Conservation (phyloP, 129 eudicot genomes). For the Centaurea solstitialis region DNA sequence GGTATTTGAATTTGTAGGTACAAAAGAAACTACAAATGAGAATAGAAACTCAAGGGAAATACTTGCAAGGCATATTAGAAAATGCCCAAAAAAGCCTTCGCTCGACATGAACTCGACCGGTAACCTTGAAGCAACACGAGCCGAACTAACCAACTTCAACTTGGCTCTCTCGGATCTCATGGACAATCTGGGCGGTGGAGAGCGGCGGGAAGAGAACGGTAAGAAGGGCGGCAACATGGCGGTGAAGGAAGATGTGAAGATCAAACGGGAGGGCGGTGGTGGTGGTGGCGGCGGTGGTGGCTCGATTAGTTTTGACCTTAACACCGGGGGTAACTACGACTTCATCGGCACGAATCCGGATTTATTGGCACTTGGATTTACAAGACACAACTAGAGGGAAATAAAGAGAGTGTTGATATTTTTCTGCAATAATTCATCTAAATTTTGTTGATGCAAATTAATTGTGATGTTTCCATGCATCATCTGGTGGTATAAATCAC, state of each 20-base stretch:
- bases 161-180: conserved; percentile 72
- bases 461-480: conserved; percentile 23
- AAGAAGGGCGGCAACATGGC: conserved; percentile 25
- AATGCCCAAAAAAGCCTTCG: conserved; percentile 85
- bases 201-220: conserved; percentile 29
- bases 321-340: conserved; percentile 71
- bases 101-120: conserved; percentile 56
- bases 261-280: conserved; percentile 44
- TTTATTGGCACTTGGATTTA: conserved; percentile 46
- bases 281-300: conserved; percentile 26
- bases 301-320: conserved; percentile 70
- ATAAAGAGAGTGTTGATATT: conserved; percentile 11
- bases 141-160: conserved; percentile 64
- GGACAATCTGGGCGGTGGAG: conserved; percentile 60
- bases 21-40: conserved; percentile 90
- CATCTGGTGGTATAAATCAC: conserved; percentile 16
- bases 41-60: conserved; percentile 93
- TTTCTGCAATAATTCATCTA: conserved; percentile 40
- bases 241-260: conserved; percentile 41
- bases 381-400: conserved; percentile 40
- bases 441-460: conserved; percentile 38
- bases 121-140: conserved; percentile 58
- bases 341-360: conserved; percentile 62
- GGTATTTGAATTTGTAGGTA: conserved; percentile 44
- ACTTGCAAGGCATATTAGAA: conserved; percentile 85